Conservation (phyloP, 495 filamentous ascomycete species). For the Penicillium bialowiezense region DNA sequence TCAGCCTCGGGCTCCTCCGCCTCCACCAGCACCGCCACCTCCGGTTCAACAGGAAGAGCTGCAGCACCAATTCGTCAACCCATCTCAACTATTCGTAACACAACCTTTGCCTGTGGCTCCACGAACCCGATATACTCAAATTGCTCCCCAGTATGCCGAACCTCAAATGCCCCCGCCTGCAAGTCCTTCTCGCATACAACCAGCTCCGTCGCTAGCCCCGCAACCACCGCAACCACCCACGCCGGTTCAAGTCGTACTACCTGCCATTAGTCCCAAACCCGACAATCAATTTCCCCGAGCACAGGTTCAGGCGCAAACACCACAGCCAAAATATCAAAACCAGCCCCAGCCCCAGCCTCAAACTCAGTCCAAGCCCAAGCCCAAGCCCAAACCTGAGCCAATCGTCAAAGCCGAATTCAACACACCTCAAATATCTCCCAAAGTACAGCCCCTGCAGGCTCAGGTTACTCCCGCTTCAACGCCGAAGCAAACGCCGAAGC, state of each 20-base stretch:
- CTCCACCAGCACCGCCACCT: constrained; percentile 29
- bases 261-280: constrained; percentile 1
- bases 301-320: constrained; percentile 7
- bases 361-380: constrained; percentile 6
- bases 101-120: constrained; percentile 31
- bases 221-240: constrained; percentile 1
- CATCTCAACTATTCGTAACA: constrained; percentile 39
- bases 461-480: constrained; percentile 6
- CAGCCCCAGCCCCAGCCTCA: background rate
- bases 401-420: background rate
- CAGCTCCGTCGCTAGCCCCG: constrained; percentile 7
- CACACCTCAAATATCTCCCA: constrained; percentile 5
- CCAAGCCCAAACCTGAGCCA: background rate
- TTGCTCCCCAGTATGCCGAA: constrained; percentile 27
- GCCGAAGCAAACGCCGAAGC: constrained; percentile 1
- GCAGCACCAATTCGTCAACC: constrained; percentile 46
- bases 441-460: constrained; percentile 3
- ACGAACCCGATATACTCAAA: constrained; percentile 24
- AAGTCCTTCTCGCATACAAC: constrained; percentile 18
- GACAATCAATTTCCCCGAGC: background rate
- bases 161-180: constrained; percentile 23
- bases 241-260: constrained; percentile 1
- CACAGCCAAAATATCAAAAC: no score
- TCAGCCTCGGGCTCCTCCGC: constrained; percentile 18
- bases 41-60: constrained; percentile 18